phyloP scores from a whole-genome alignment of 495 filamentous ascomycete genomes.

The Monascus purpureus region DNA sequence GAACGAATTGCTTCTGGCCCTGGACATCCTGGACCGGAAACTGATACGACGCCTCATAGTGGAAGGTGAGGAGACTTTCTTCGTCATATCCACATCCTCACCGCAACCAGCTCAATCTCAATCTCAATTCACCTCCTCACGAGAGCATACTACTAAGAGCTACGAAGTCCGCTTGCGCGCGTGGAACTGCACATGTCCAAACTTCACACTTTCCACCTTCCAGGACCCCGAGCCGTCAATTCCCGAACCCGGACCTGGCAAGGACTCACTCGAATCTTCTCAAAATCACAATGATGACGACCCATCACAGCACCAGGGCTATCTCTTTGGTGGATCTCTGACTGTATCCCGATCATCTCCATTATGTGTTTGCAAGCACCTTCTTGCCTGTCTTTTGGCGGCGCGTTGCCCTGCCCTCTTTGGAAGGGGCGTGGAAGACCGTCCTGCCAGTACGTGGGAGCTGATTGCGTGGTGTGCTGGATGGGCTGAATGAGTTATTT shows the following conservation, averaged over 20 bases:
- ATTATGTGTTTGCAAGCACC: constrained; percentile 80
- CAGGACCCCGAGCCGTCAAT: constrained; percentile 14
- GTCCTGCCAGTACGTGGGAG: constrained; percentile 44
- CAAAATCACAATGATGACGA: constrained; percentile 1
- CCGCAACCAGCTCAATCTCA: constrained; percentile 14
- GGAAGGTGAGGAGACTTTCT: constrained; percentile 13
- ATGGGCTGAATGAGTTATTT: constrained; percentile 28
- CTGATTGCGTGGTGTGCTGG: constrained; percentile 67
- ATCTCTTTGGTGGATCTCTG: constrained; percentile 40
- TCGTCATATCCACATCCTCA: constrained; percentile 33
- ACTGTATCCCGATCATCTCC: constrained; percentile 30
- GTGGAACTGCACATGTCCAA: constrained; percentile 87
- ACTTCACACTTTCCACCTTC: constrained; percentile 61
- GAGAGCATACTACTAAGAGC: constrained; percentile 11
- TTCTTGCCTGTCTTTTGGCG: constrained; percentile 71
- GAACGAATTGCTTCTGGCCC: constrained; percentile 50
- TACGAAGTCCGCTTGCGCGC: constrained; percentile 60
- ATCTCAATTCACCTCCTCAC: constrained; percentile 9
- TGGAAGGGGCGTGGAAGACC: constrained; percentile 40
- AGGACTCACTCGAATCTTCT: not conserved
- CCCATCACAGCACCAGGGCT: constrained; percentile 1
- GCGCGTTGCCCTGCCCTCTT: constrained; percentile 48
- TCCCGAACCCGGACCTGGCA: not conserved
- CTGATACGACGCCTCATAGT: constrained; percentile 37
- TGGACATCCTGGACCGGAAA: constrained; percentile 67